These are phyloP conservation scores for Apophysomyces ossiformis DNA, from an alignment of 371 early-diverging fungal genomes.

Conservation along the genomic window DNA sequence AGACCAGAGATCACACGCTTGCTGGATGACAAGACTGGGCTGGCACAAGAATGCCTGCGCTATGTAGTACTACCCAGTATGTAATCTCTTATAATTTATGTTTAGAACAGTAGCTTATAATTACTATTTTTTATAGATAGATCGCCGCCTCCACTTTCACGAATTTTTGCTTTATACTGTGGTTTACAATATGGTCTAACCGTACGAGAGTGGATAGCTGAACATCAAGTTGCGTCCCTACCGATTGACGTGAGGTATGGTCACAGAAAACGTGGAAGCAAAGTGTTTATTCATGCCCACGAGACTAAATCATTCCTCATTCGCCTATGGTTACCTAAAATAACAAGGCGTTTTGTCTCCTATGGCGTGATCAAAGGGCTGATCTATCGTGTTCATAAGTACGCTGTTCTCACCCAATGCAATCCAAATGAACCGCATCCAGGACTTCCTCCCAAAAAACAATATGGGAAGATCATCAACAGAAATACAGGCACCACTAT, in stretches of 20 bases:
- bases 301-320: no score
- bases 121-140: slow-evolving; percentile 28
- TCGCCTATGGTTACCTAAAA: slow-evolving; percentile 25
- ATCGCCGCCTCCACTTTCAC: slow-evolving; percentile 62
- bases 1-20: slow-evolving; percentile 65
- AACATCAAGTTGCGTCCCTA: slow-evolving; percentile 61
- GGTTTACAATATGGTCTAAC: slow-evolving; percentile 74
- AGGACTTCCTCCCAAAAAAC: slow-evolving; percentile 20
- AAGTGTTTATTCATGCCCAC: no score
- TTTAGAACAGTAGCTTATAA: not conserved
- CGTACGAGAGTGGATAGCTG: slow-evolving; percentile 78
- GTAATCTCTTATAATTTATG: not conserved
- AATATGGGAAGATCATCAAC: slow-evolving; percentile 33
- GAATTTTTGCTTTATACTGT: slow-evolving; percentile 75
- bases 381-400: slow-evolving; percentile 82
- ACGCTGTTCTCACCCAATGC: slow-evolving; percentile 62
- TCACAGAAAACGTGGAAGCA: not conserved
- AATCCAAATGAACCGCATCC: slow-evolving; percentile 13
- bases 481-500: slow-evolving; percentile 41
- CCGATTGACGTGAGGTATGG: slow-evolving; percentile 79
- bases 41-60: slow-evolving; percentile 69
- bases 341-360: slow-evolving; percentile 73
- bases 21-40: slow-evolving; percentile 58
- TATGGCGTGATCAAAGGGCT: slow-evolving; percentile 84
- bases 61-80: slow-evolving; percentile 70